Base-by-base conservation (phyloP, 495 filamentous ascomycete species). In the Aspergillus olivimuriae region DNA sequence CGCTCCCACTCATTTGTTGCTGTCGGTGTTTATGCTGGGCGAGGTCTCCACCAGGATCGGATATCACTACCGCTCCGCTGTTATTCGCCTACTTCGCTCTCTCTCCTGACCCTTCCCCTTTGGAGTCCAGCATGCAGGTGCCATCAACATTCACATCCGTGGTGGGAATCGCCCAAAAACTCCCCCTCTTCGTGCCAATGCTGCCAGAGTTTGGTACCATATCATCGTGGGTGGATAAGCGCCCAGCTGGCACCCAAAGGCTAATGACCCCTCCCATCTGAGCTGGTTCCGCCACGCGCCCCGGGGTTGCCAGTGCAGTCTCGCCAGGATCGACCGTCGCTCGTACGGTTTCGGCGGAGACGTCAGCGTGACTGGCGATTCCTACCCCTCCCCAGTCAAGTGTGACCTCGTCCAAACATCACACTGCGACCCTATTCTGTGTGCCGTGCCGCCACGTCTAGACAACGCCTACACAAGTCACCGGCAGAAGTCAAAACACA, bases 161-260 rank as follows among this genome's bases (percentile, higher is more conserved):
- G n/a, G n/a, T n/a, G n/a, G n/a, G n/a, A n/a, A n/a, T n/a, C n/a
- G n/a, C n/a, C n/a, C n/a, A n/a, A n/a, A n/a, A n/a, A n/a, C n/a
- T n/a, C 40, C 40, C 40, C 31, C 31, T 16, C 18, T 17, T 17
- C 20, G 11, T 15, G 14, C 41, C 33, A 36, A 34, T 20, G 18
- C 1, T 3, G 12, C 9, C 30, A 35, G 37, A 46, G 31, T 51
- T 46, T 42, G 52, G 48, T 52, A 51, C 48, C 52, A 51, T 55
- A 55, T 51, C 48, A 51, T 20, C 34, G 11, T 18, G 32, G 34
- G 14, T 45, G 44, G 33, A 40, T 55, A 55, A 49, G 48, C 52
- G 52, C 52, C 39, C 32, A 10, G 18, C 37, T 31, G 24, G 24
- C 24, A 44, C 39, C 39, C 18, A 16, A 18, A 15, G 34, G 14